Conservation (phyloP, 768 basidiomycete species). For the Podaxis carcinomalis region DNA sequence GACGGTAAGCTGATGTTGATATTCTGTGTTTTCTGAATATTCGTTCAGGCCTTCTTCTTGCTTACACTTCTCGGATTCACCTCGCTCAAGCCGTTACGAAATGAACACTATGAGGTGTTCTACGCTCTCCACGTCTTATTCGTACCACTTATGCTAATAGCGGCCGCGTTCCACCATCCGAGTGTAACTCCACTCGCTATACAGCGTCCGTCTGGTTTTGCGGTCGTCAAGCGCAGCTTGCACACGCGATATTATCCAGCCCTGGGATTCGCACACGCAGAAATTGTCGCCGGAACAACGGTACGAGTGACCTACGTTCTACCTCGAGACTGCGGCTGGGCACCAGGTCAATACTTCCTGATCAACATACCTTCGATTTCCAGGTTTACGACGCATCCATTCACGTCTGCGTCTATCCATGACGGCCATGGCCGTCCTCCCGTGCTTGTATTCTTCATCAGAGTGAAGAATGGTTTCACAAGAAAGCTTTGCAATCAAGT, state of each 20-base stretch:
- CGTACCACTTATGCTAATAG: slow-evolving; percentile 55
- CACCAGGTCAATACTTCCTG: slow-evolving; percentile 76
- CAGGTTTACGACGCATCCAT: slow-evolving; percentile 62
- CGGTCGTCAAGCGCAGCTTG: neutral
- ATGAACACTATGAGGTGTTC: slow-evolving; percentile 57
- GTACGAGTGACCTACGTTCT: slow-evolving; percentile 64
- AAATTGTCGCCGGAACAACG: slow-evolving; percentile 61
- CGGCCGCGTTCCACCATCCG: slow-evolving; percentile 66
- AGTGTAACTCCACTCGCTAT: slow-evolving; percentile 27
- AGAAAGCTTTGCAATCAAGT: slow-evolving; percentile 59
- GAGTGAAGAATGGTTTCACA: slow-evolving; percentile 69
- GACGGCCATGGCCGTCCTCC: slow-evolving; percentile 41
- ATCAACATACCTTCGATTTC: slow-evolving; percentile 64
- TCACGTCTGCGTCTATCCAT: slow-evolving; percentile 62
- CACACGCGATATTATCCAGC: slow-evolving; percentile 43
- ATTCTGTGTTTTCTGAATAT: neutral
- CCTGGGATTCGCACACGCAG: slow-evolving; percentile 37
- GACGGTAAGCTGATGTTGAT: slow-evolving; percentile 31
- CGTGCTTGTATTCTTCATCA: slow-evolving; percentile 62
- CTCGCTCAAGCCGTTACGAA: slow-evolving; percentile 48
- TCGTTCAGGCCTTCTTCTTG: slow-evolving; percentile 46
- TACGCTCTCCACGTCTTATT: slow-evolving; percentile 62
- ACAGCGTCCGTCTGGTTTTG: too few species aligned
- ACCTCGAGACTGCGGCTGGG: slow-evolving; percentile 56
- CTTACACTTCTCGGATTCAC: slow-evolving; percentile 50